Percentiles rank a stretch among this genome's conserved stretches.
Conservation (phyloP, 2,329 filamentous ascomycete species). For the Trichoderma oligosporum region DNA sequence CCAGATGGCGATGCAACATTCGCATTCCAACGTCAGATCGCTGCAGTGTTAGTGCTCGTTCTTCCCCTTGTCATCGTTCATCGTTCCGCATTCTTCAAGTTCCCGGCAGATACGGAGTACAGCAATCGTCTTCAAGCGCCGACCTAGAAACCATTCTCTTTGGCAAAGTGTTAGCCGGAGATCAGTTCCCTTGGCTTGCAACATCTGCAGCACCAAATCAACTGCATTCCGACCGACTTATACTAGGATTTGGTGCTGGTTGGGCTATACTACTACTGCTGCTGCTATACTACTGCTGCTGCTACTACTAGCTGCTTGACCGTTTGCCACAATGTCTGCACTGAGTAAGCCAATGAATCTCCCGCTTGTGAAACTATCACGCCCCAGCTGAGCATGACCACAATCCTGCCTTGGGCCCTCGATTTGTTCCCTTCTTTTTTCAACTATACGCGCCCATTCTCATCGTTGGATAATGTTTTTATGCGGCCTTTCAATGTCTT, state of each 20-base stretch:
- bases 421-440: neutral
- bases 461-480: neutral
- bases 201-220: slow-evolving; percentile 5
- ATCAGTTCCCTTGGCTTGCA: slow-evolving; percentile 1
- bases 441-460: neutral
- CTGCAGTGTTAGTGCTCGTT: neutral
- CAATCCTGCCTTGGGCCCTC: neutral
- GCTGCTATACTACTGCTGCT: too few relatives aligned
- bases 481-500: neutral
- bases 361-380: slow-evolving; percentile 11
- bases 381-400: neutral
- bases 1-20: neutral
- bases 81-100: neutral
- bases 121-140: neutral
- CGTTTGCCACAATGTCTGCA: slow-evolving; percentile 5
- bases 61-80: neutral
- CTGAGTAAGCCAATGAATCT: slow-evolving; percentile 16
- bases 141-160: neutral
- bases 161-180: slow-evolving; percentile 2
- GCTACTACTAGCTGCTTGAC: slow-evolving; percentile 5
- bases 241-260: slow-evolving; percentile 13
- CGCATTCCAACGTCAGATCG: neutral
- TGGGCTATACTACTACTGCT: too few relatives aligned
- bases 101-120: too few relatives aligned
- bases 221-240: neutral